Evolutionary conservation across 1,284 basidiomycete species (phyloP), one percentile per base, ranked within the genome.

Genomic region (Ganoderma sp.): DNA sequence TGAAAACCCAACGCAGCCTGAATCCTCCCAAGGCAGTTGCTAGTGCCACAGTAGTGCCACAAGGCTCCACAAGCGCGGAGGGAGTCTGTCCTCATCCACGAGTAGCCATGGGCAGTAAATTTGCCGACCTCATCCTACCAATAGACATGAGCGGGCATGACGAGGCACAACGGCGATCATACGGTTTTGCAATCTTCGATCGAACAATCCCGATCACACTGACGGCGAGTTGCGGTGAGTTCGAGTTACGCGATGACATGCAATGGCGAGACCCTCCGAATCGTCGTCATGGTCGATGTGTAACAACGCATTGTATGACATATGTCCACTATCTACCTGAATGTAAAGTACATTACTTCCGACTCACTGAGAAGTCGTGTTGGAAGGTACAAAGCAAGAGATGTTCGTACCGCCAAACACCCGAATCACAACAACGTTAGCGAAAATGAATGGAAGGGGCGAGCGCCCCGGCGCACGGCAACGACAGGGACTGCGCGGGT

Each of bases 321-420:
- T 25, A 52, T 25, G 48, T 25, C 48, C 48, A 52, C 22, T 52
- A 52, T 52, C 2, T 52, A 52, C 22, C 4, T 28, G 48, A 52
- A 52, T 25, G 48, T 52, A 52, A 22, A 25, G 48, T 52, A 52
- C 48, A 28, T 52, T 52, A 52, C 48, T 52, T 52, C 14, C 22
- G 48, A 52, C 48, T 52, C 22, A 4, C 32, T 32, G 48, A 22
- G n/a, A 25, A 3, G 48, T 14, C 12, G 48, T 52, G 10, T 10
- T 25, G 25, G 48, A 52, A 14, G 22, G 7, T 48, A 52, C 48
- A 25, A 52, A 25, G 48, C 48, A 52, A 14, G 25, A 2, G 22
- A 12, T n/a, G 48, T 52, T 52, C 22, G 14, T 25, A 25, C 48
- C 48, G 12, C 22, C 22, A 12, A 25, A 12, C 19, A 6, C 14